A percentile compares a stretch with the other conserved stretches of the same genome.
These are phyloP conservation scores for Plectosphaerella cucumerina DNA, from an alignment of 2,329 filamentous ascomycete species.

Conservation along the genomic window DNA sequence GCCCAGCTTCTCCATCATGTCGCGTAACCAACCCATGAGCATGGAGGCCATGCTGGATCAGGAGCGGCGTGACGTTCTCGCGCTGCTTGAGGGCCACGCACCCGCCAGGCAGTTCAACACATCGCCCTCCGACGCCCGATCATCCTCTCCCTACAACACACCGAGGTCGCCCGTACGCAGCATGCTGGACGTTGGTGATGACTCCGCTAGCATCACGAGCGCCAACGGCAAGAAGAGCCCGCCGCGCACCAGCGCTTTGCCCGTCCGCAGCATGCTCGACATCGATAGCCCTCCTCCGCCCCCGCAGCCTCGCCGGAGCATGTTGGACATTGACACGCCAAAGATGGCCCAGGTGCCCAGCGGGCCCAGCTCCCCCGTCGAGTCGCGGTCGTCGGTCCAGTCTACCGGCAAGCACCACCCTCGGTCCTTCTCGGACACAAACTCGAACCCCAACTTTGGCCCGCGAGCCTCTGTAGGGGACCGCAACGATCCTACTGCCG, in stretches of 20 bases:
- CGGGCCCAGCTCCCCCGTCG: slow-evolving; percentile 42
- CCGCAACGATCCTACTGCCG: slow-evolving; percentile 30
- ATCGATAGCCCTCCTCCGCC: slow-evolving; percentile 40
- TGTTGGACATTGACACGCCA: slow-evolving; percentile 45
- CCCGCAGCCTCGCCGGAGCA: slow-evolving; percentile 39
- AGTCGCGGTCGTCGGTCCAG: slow-evolving; percentile 29
- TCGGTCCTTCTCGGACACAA: slow-evolving; percentile 54
- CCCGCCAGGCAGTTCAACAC: slow-evolving; percentile 23
- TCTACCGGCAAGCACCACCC: slow-evolving; percentile 28
- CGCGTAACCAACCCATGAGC: slow-evolving; percentile 54
- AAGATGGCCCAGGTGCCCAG: slow-evolving; percentile 30
- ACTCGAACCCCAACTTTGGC: slow-evolving; percentile 44
- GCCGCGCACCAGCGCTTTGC: slow-evolving; percentile 34
- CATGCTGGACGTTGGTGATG: slow-evolving; percentile 58
- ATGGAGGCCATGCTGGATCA: slow-evolving; percentile 74
- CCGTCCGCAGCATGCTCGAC: slow-evolving; percentile 64
- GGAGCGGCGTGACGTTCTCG: slow-evolving; percentile 70
- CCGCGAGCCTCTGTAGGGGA: slow-evolving; percentile 18
- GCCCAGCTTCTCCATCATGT: slow-evolving; percentile 19
- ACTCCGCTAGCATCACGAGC: slow-evolving; percentile 18
- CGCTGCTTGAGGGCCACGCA: slow-evolving; percentile 55
- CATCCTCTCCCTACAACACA: slow-evolving; percentile 49
- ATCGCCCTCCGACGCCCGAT: slow-evolving; percentile 32
- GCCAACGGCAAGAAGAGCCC: slow-evolving; percentile 26
- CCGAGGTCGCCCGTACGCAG: slow-evolving; percentile 66